phyloP scores from a whole-genome alignment of 805 yeast genomes.

The Sungouiella blattae region DNA sequence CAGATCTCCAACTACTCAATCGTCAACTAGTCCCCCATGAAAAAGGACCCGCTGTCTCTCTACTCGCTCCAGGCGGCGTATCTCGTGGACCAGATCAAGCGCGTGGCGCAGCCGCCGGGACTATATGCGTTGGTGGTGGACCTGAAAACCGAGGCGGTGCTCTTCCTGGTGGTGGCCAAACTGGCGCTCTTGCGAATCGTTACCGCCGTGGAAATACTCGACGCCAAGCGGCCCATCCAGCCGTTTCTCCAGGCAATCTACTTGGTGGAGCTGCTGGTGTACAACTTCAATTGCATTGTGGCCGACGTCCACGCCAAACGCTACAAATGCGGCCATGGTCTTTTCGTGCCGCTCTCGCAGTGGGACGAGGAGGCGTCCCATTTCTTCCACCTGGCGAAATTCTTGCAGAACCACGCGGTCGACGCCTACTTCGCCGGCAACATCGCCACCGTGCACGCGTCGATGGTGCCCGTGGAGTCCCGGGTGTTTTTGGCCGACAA shows the following conservation, averaged over 20 bases:
- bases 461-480: conserved; percentile 62
- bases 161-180: conserved; percentile 46
- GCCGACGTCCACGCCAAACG: conserved; percentile 74
- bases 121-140: conserved; percentile 51
- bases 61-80: conserved; percentile 13
- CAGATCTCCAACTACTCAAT: neutral
- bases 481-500: conserved; percentile 67
- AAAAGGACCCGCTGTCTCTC: conserved; percentile 13
- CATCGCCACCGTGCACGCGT: conserved; percentile 30
- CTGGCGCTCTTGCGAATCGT: conserved; percentile 51
- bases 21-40: neutral
- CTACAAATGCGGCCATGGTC: conserved; percentile 69
- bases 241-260: conserved; percentile 75
- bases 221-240: conserved; percentile 57
- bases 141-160: conserved; percentile 45
- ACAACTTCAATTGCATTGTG: conserved; percentile 68
- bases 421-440: conserved; percentile 29
- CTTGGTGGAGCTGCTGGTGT: conserved; percentile 64
- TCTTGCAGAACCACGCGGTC: conserved; percentile 29
- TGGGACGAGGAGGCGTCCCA: conserved; percentile 22
- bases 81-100: conserved; percentile 23
- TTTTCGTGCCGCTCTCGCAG: conserved; percentile 57
- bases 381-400: conserved; percentile 20
- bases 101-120: conserved; percentile 26
- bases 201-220: conserved; percentile 63